Evolutionary conservation across 1,139 yeast species (phyloP).

Genomic region (Sporopachydermia cereana): DNA sequence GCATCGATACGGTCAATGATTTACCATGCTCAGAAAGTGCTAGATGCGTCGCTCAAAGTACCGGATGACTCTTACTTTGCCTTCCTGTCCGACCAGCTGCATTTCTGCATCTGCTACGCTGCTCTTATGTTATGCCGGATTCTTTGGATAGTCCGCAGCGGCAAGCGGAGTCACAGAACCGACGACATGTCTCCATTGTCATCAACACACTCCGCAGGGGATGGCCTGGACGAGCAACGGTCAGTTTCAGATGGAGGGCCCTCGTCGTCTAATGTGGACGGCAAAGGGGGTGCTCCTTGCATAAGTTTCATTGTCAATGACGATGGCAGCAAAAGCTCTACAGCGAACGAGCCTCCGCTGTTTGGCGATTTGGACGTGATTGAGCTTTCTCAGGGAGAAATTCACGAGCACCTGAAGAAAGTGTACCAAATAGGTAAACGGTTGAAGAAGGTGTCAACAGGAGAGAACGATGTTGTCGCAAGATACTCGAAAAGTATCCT

Average conservation of each 20-base stretch:
- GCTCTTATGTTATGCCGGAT: constrained; percentile 33
- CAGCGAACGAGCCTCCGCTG: constrained; percentile 6
- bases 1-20: constrained; percentile 13
- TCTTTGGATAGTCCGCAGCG: constrained; percentile 11
- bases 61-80: constrained; percentile 55
- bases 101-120: constrained; percentile 42
- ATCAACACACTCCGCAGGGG: too few species aligned
- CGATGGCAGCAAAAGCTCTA: constrained; percentile 1
- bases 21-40: constrained; percentile 32
- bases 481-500: constrained; percentile 10
- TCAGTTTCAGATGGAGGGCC: not conserved
- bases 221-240: constrained; percentile 7
- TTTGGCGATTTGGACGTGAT: constrained; percentile 8
- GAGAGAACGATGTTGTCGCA: constrained; percentile 11
- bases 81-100: constrained; percentile 57
- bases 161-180: not conserved
- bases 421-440: constrained; percentile 10
- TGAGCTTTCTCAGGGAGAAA: constrained; percentile 11
- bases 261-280: not conserved
- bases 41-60: constrained; percentile 31
- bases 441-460: constrained; percentile 12
- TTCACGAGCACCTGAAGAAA: constrained; percentile 10
- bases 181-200: not conserved
- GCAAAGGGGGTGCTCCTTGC: not conserved
- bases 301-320: not conserved